A percentile compares a stretch with the other conserved stretches of the same genome.
phyloP scores from a whole-genome alignment of 495 filamentous ascomycete genomes.

The Podospora comata region DNA sequence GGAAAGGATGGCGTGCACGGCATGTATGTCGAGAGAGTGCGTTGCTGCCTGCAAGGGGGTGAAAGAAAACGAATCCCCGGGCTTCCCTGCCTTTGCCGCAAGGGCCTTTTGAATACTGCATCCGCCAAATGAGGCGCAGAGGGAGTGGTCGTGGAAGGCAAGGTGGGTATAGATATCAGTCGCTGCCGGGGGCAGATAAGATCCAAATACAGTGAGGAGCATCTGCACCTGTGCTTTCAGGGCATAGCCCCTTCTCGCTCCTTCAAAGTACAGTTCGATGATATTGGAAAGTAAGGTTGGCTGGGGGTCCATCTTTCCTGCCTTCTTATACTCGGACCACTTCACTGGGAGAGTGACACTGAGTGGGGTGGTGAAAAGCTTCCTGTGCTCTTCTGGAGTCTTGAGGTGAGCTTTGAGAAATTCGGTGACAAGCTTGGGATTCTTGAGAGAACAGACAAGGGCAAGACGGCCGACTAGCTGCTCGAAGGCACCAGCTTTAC shows the following conservation, averaged over 20 bases:
- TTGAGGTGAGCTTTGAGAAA: slow-evolving; percentile 8
- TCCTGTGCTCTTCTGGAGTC: not conserved
- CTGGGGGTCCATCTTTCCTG: not conserved
- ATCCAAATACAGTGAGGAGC: not conserved
- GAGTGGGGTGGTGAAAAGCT: slow-evolving; percentile 7
- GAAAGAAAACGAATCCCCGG: not conserved
- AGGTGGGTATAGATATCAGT: not conserved
- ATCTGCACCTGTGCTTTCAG: not conserved
- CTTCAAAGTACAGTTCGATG: slow-evolving; percentile 3
- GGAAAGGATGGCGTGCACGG: not conserved
- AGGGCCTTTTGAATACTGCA: not conserved
- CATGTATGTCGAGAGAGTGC: not conserved
- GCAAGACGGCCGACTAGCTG: not conserved
- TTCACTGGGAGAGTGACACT: not conserved
- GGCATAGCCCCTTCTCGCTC: not conserved
- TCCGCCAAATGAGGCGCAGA: not conserved
- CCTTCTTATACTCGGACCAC: not conserved
- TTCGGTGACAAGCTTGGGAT: not conserved
- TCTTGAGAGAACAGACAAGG: not conserved
- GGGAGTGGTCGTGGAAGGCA: not conserved
- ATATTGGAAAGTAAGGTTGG: not conserved
- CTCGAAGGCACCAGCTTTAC: not conserved
- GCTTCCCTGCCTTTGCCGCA: not conserved
- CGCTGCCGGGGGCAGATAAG: not conserved
- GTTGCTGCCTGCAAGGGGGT: not conserved